A percentile compares a stretch with the other conserved stretches of the same genome.
These are phyloP conservation scores for Breynia disticha DNA, from an alignment of 441 rosid species.

Conservation along the genomic window DNA sequence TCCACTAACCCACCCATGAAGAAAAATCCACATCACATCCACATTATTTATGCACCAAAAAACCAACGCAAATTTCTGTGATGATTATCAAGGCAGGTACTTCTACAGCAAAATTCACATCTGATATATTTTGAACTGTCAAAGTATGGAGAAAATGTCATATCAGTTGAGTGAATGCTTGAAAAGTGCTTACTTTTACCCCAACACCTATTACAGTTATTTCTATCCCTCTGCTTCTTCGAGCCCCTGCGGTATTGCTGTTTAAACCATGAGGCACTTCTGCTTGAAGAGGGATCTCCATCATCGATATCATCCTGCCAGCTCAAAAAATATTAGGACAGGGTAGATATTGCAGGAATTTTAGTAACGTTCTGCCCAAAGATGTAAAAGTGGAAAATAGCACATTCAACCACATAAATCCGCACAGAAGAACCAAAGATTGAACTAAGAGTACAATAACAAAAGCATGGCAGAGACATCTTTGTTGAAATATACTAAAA, in stretches of 20 bases:
- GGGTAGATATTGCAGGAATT: background rate
- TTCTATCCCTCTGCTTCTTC: slow-evolving; percentile 26
- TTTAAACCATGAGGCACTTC: slow-evolving; percentile 51
- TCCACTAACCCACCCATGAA: too few relatives aligned
- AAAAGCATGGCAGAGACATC: too few relatives aligned
- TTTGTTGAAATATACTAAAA: too few relatives aligned
- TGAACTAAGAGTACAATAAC: too few relatives aligned
- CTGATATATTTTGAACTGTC: background rate
- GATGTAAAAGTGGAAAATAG: background rate
- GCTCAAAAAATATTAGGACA: slow-evolving; percentile 18
- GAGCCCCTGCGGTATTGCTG: slow-evolving; percentile 38
- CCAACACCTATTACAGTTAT: slow-evolving; percentile 23
- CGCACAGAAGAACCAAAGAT: too few relatives aligned
- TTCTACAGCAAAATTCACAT: background rate
- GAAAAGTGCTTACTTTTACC: slow-evolving; percentile 48
- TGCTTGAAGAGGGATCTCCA: slow-evolving; percentile 41
- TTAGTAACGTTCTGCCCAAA: background rate
- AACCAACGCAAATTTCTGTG: too few relatives aligned
- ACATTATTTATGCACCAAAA: too few relatives aligned
- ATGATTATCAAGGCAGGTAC: background rate
- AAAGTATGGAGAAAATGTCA: too few relatives aligned
- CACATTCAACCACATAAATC: background rate
- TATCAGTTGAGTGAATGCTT: background rate
- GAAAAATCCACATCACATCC: too few relatives aligned
- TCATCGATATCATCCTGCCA: slow-evolving; percentile 41